Base-by-base conservation (phyloP, 2,329 filamentous ascomycete genomes). In the Pestalotiopsis sp. region DNA sequence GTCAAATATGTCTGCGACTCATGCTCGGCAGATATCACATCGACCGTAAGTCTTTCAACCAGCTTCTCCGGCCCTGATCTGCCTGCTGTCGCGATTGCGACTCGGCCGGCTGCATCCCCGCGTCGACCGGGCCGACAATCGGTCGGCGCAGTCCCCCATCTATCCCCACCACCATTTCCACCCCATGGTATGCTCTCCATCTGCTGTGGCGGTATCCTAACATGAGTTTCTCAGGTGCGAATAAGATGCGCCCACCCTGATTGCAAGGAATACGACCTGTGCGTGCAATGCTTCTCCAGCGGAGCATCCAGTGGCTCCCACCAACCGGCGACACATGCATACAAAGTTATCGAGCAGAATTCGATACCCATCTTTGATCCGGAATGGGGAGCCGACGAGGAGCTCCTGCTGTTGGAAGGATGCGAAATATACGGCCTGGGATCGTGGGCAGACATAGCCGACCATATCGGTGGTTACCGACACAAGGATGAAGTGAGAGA, bases 1-100 rank as follows among this genome's bases (percentile, higher is more conserved):
- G 93, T 94, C 39, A 98, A 98, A 80, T 99, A 97, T 80, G 94
- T 98, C 73, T 99, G 96, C 84, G 97, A 99, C 81, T 92, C 97
- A 69, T 99, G 96, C 81, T 97, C 94, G 59, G 94, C 94, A 69
- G 96, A 99, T 80, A 97, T 99, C 74, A 99, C 96, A 61, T 96
- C 95, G 4, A 99, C 96, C 61, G 96, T 97, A 87, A 77, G 92
- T 86, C 59, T 71, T 65, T 25, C 14, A 11, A n/a, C 63, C 27
- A n/a, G 14, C 68, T 61, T 67, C 56, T 67, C 66, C 58, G 56
- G 31, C 65, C 49, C 41, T 61, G 69, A 66, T 38, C 67, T 27
- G 65, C n/a, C 39, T 52, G 65, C 9, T 61, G 45, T 61, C 36
- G 56, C 56, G 52, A 36, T 61, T 25, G 56, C 65, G 57, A 23